phyloP scores from a whole-genome alignment of 768 basidiomycete genomes.

The Termitomyces sp. region DNA sequence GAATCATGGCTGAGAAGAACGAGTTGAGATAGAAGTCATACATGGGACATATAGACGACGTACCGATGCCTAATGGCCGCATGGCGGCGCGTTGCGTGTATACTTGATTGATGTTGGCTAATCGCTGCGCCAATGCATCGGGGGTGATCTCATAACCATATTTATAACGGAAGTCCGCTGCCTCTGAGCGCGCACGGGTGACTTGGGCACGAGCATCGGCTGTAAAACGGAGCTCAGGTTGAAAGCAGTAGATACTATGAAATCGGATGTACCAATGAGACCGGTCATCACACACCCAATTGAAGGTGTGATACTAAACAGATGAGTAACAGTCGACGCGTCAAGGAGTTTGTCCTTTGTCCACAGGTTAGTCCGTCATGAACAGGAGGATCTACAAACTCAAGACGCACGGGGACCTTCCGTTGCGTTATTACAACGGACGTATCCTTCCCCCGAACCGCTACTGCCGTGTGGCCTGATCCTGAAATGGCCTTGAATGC shows the following conservation, averaged over 20 bases:
- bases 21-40: neutral
- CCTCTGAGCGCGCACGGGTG: constrained; percentile 79
- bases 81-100: constrained; percentile 97
- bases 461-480: constrained; percentile 90
- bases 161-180: constrained; percentile 92
- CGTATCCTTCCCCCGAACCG: constrained; percentile 92
- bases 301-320: constrained; percentile 93
- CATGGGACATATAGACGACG: constrained; percentile 21
- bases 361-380: neutral
- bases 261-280: constrained; percentile 66
- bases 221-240: constrained; percentile 24
- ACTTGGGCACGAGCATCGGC: constrained; percentile 95
- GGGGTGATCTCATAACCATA: constrained; percentile 98
- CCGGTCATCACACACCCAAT: constrained; percentile 99
- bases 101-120: constrained; percentile 98
- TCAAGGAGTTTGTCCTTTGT: constrained; percentile 94
- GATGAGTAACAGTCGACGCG: constrained; percentile 88
- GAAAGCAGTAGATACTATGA: neutral
- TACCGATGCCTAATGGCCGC: constrained; percentile 95
- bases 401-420: constrained; percentile 84
- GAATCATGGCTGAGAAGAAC: constrained; percentile 76
- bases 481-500: constrained; percentile 99
- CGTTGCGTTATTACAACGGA: constrained; percentile 96
- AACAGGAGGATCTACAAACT: neutral
- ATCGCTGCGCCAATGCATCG: constrained; percentile 87